Base-by-base conservation (phyloP, 495 filamentous ascomycete genomes). In the Aspergillus taichungensis region DNA sequence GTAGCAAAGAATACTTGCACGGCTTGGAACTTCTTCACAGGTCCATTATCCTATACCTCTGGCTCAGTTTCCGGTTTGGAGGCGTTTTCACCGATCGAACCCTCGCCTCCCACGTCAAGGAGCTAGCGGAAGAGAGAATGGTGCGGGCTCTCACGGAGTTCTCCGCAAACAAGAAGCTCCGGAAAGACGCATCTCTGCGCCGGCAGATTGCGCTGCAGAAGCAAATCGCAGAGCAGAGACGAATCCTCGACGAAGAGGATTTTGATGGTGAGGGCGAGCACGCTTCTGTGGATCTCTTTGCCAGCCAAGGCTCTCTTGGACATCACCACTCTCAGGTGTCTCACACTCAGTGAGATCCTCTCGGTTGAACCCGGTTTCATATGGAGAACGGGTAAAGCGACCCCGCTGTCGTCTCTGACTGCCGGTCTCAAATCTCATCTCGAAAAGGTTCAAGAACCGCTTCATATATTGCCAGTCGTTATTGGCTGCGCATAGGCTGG, bases 81-180 rank as follows among this genome's bases (percentile, higher is more conserved):
- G 87, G 89, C 40, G 74, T 95, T 8, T 95, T 97, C 60, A 76
- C 73, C 8, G 85, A 83, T 49, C 78, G 88, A 49, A 71, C 71
- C 27, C 76, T 95, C 14, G 88, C 87, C 1, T 77, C 84, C 41
- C 82, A 95, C 61, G 78, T 87, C 31, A 96, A 96, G 62, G 57
- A 62, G 13, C 49, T 94, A 38, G 82, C 88, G 11, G 90, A 97
- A 67, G 71, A 77, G 27, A 77, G 74, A 55, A 95, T 98, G 59
- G 76, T 87, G 46, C 58, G 74, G 11, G 73, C 76, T 13, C 69
- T 96, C 41, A 69, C 71, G 9, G 64, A 78, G 42, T 74, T 74
- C 53, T 76, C 74, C 7, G 57, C 69, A 8, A 76, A 74, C 49
- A 67, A 67, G 53, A 64, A 62, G 27, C 53, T 75, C 31, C 60